Base-by-base conservation (phyloP, 2,329 filamentous ascomycete species). In the Penicillium sclerotiorum region DNA sequence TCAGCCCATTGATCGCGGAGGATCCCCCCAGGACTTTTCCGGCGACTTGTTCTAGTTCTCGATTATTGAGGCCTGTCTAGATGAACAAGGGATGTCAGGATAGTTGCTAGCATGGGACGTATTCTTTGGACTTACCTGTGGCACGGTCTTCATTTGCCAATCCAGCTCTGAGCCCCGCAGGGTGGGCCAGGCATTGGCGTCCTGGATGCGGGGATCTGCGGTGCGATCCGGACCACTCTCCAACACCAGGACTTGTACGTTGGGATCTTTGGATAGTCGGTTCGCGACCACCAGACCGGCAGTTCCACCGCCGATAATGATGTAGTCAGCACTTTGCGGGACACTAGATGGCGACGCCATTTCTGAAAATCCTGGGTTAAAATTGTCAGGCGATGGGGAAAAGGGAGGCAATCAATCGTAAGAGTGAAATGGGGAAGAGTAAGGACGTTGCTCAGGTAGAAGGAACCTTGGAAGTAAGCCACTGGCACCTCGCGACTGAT, bases 21-120 rank as follows among this genome's bases (percentile, higher is more conserved):
- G 44, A 40, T 6, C 49, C 45, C 12, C 49, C 49, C 3, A 48
- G 39, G 5, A 40, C 12, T 17, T 48, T 52, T 7, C 45, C 57
- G 1, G 23, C 28, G 1, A 28, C 15, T 38, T 23, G 8, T 11
- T 28, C 15, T 13, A 38, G 22, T 3, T 23, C 23, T 20, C 43
- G 43, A 18, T 27, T 21, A 9, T 36, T 27, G 17, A 45, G 15
- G n/a, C 11, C 22, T 8, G 15, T 7, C 43, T 45, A 20, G 8
- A 17, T 15, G 8, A 11, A 9, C 20, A 23, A 45, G n/a, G n/a
- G n/a, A 4, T 15, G 7, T 9, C 8, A 43, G 15, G 4, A 22
- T 36, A 7, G n/a, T n/a, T 28, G 11, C 3, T 23, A 8, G 15
- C 3, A 9, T 13, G 13, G 2, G 23, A 4, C 13, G 20, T 4